Evolutionary conservation across 805 yeast species (phyloP).

Genomic region (Yarrowia sp.): DNA sequence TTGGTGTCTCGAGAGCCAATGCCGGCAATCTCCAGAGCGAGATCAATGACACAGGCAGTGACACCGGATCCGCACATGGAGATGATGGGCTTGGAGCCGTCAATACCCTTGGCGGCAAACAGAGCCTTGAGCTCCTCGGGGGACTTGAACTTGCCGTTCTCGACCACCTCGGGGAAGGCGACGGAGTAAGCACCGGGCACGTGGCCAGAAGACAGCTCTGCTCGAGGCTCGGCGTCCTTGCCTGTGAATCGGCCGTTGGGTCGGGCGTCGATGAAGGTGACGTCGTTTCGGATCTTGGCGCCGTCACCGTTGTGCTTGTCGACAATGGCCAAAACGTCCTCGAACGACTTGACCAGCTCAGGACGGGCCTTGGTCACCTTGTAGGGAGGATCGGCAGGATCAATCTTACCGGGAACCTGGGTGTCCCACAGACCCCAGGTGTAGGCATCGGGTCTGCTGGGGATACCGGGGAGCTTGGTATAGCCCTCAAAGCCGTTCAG

Average conservation of each 20-base stretch:
- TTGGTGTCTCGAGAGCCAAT: constrained; percentile 22
- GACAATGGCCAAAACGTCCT: constrained; percentile 68
- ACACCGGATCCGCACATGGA: constrained; percentile 98
- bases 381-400: constrained; percentile 43
- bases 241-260: constrained; percentile 78
- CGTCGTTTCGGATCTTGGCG: constrained; percentile 47
- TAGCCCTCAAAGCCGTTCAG: constrained; percentile 73
- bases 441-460: constrained; percentile 41
- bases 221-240: constrained; percentile 83
- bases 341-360: constrained; percentile 67
- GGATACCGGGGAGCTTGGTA: constrained; percentile 48
- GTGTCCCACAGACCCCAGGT: constrained; percentile 50
- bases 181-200: constrained; percentile 78
- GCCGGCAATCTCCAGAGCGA: constrained; percentile 61
- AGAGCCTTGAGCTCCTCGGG: constrained; percentile 56
- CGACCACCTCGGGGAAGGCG: constrained; percentile 69
- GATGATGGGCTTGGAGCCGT: constrained; percentile 67
- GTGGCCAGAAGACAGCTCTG: constrained; percentile 89
- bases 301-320: constrained; percentile 49
- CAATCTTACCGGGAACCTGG: constrained; percentile 58
- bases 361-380: constrained; percentile 50
- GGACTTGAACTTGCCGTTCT: constrained; percentile 56
- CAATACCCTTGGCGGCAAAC: constrained; percentile 55
- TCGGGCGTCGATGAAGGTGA: constrained; percentile 81
- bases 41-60: constrained; percentile 84